phyloP scores from a whole-genome alignment of 495 filamentous ascomycete species.

The Tuber microsphaerosporum region DNA sequence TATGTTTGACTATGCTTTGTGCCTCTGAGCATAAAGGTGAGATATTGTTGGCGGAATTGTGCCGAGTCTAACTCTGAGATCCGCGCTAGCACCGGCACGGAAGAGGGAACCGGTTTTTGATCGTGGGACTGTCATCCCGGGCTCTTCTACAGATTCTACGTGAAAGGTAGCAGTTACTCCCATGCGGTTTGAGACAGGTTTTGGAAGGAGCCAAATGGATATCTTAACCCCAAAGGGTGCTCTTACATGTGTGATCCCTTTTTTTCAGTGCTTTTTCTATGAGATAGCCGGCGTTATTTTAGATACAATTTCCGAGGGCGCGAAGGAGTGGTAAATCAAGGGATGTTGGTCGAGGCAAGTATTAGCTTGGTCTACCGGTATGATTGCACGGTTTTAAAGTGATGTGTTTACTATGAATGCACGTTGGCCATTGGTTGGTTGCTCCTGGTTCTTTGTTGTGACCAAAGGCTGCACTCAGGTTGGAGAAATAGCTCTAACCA shows the following conservation, averaged over 20 bases:
- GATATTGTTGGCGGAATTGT: background rate
- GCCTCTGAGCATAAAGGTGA: background rate
- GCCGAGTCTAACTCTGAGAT: background rate
- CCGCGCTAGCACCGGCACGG: background rate
- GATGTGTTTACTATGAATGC: background rate
- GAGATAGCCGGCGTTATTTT: background rate
- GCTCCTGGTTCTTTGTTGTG: background rate
- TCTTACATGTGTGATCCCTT: background rate
- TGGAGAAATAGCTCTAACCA: background rate
- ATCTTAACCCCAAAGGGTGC: background rate
- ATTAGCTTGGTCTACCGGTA: background rate
- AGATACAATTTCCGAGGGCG: background rate
- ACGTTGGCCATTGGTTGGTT: background rate
- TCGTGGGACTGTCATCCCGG: background rate
- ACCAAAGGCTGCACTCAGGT: background rate
- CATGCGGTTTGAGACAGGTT: background rate
- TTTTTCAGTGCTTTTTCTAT: background rate
- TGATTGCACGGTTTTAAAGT: background rate
- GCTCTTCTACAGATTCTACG: background rate
- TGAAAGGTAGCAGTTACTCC: background rate
- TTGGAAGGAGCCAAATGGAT: background rate
- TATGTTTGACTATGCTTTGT: background rate
- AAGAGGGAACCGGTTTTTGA: background rate
- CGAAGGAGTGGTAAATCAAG: background rate
- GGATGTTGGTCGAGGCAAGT: background rate